Conservation (phyloP, 2,329 filamentous ascomycete species). For the Pseudogymnoascus sp. region DNA sequence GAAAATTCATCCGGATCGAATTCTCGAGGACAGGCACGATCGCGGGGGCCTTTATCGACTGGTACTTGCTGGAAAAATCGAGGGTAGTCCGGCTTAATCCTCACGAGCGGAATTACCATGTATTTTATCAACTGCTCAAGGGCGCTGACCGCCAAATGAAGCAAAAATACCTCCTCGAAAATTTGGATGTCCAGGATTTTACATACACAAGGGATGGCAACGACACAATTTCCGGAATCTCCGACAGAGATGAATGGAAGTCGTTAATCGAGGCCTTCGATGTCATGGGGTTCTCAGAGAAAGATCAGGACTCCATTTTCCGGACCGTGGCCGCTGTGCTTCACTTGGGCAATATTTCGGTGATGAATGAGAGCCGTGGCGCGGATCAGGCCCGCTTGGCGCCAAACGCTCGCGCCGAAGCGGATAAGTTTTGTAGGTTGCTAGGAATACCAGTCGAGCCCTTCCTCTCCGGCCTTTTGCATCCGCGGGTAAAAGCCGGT, state of each 20-base stretch:
- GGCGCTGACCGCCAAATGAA: slow-evolving; percentile 70
- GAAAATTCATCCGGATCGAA: slow-evolving; percentile 97
- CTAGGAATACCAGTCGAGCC: slow-evolving; percentile 77
- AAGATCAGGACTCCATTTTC: slow-evolving; percentile 76
- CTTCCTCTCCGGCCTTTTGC: slow-evolving; percentile 80
- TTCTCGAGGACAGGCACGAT: slow-evolving; percentile 85
- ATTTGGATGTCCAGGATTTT: slow-evolving; percentile 75
- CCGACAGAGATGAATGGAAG: slow-evolving; percentile 85
- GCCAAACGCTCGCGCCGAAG: slow-evolving; percentile 64
- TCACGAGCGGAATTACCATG: slow-evolving; percentile 90
- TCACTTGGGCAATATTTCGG: slow-evolving; percentile 84
- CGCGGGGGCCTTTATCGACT: slow-evolving; percentile 92
- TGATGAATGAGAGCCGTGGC: slow-evolving; percentile 82
- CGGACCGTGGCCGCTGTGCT: slow-evolving; percentile 84
- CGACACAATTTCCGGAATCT: slow-evolving; percentile 82
- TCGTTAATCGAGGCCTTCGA: slow-evolving; percentile 83
- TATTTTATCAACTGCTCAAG: slow-evolving; percentile 91
- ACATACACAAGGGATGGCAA: slow-evolving; percentile 87
- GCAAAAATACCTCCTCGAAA: slow-evolving; percentile 66
- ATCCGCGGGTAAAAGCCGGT: slow-evolving; percentile 90
- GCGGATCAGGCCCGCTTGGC: slow-evolving; percentile 83
- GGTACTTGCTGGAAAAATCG: slow-evolving; percentile 98
- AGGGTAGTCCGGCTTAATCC: slow-evolving; percentile 81
- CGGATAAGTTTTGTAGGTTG: slow-evolving; percentile 71
- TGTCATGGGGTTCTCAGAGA: slow-evolving; percentile 84